Base-by-base conservation (phyloP, 2,329 filamentous ascomycete species). In the Pseudogymnoascus verrucosus region DNA sequence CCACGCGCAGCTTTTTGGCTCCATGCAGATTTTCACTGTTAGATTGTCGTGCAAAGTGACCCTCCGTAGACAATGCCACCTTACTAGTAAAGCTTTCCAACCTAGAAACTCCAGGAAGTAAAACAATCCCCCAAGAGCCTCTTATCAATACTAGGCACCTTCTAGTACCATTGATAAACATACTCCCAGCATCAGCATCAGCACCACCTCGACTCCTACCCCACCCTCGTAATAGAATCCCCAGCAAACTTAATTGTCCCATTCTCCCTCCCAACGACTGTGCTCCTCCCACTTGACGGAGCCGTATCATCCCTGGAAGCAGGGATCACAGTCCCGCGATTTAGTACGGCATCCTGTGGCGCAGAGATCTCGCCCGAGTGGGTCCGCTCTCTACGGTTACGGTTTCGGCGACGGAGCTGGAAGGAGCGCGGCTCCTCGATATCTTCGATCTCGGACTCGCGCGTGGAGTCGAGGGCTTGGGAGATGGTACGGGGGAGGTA, bases 401-500 rank as follows among this genome's bases (percentile, higher is more conserved):
- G 51, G n/a, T 57, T 57, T 28, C 51, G 51, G 26, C 51, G 51
- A 19, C 51, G 51, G 28, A 57, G 4, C 26, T 57, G 51, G 51
- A 57, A 57, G 28, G n/a, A 57, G 51, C 51, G 51, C 28, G 51
- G 51, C 28, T 57, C 51, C 28, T 57, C 51, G 28, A 57, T 57
- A 8, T 57, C 51, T 57, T 57, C 51, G 10, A 57, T 19, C n/a
- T 66, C 68, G 1, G 70, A 69, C 6, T 69, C 69, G 11, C 73
- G 67, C 28, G 74, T 76, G 4, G 74, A 77, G 62, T 78, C 83
- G n/a, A 79, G 67, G 26, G 78, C 80, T 31, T 76, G 77, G 5
- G 84, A 87, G 19, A 91, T 73, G 0, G 86, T 89, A 26, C 85
- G 78, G 0, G 88, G 88, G 0, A 90, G 78, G 65, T 87, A 84